A percentile compares a stretch with the other conserved stretches of the same genome.
Evolutionary conservation across 148 eudicot genomes (phyloP).

Genomic region (Arctostaphylos glauca): DNA sequence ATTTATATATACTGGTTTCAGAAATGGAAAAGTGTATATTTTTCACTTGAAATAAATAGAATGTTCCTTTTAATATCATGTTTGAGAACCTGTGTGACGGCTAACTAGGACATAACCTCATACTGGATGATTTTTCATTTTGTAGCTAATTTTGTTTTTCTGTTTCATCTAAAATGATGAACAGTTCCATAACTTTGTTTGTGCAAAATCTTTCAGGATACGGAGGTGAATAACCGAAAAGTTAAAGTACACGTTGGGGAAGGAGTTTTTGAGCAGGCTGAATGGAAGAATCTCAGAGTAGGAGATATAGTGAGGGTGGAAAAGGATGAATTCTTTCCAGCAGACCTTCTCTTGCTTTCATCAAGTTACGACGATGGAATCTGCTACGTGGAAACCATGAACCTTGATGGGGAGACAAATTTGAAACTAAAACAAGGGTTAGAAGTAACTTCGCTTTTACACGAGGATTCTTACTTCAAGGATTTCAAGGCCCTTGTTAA

Average conservation of each 20-base stretch:
- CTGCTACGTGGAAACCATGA: constrained; percentile 97
- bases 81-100: no score
- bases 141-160: background rate
- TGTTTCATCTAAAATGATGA: no score
- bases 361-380: constrained; percentile 87
- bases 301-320: constrained; percentile 88
- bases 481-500: constrained; percentile 65
- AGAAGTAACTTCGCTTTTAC: constrained; percentile 60
- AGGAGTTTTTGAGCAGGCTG: constrained; percentile 55
- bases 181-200: constrained; percentile 9
- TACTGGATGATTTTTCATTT: background rate
- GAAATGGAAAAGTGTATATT: background rate
- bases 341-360: constrained; percentile 83
- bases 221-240: constrained; percentile 77
- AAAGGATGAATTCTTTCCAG: constrained; percentile 90
- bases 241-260: constrained; percentile 61
- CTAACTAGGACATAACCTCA: background rate
- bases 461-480: constrained; percentile 47
- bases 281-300: constrained; percentile 76
- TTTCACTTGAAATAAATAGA: background rate
- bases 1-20: background rate
- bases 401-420: constrained; percentile 97
- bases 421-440: constrained; percentile 86
- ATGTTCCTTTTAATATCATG: background rate
- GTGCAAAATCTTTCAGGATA: constrained; percentile 50